Evolutionary conservation across 371 early-diverging fungal genomes (phyloP), one percentile per base, ranked within the genome.

Genomic region (Apophysomyces variabilis): DNA sequence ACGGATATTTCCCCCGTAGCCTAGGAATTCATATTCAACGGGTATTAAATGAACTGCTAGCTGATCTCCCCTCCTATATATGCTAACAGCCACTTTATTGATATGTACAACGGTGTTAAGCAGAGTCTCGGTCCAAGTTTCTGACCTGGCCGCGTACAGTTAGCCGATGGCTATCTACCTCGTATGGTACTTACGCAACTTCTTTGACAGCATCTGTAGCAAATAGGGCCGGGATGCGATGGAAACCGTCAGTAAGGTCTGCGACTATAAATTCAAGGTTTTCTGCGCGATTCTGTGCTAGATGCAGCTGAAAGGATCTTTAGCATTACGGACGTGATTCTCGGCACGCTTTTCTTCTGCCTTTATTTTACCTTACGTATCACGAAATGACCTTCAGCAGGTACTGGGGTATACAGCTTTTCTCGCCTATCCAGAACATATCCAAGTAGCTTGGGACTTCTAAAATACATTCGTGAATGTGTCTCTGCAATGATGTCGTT

Each of bases 251-350:
- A 8, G 54, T 50, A 21, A 50, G 35, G 9, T 50, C 54, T 7
- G 54, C 54, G 21, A 50, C 21, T n/a, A 50, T 50, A 50, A 50
- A 21, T 50, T n/a, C 21, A 7, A 50, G 21, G 9, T 50, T 50
- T 11, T 50, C 54, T 5, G 16, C 54, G 9, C 5, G 18, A 50
- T 50, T 50, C 21, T n/a, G 16, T 50, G 54, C 54, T 21, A 50
- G 4, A 50, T 50, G 54, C 54, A 50, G 8, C 54, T 50, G 54
- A 7, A 7, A 21, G 18, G 9, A 9, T 1, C 47, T 21, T 50
- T 21, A 7, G 54, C 16, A 50, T 50, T 0, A 50, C 11, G 21
- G 11, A 11, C 4, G 32, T 26, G 32, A 26, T 26, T 26, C 3
- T 26, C 32, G 32, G 32, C 3, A 26, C 3, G 32, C 3, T 26